These are phyloP conservation scores for Chamaecyparis obtusa DNA, from an alignment of 75 land plant species.

Conservation along the genomic window DNA sequence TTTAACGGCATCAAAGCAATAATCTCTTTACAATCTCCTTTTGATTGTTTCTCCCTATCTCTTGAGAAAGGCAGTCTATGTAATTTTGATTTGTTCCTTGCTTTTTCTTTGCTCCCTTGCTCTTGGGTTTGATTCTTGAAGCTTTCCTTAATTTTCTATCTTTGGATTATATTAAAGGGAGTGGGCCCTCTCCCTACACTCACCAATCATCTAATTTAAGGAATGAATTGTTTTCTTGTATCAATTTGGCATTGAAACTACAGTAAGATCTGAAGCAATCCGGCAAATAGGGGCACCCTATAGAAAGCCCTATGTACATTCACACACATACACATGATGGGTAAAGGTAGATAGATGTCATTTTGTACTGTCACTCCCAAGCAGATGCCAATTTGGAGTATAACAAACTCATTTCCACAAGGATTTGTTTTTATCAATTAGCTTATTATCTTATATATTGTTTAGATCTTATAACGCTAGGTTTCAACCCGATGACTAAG, in stretches of 20 bases:
- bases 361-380: neutral
- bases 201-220: too few species aligned
- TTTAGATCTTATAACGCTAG: neutral
- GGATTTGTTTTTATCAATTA: neutral
- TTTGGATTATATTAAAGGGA: too few species aligned
- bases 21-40: too few species aligned
- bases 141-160: too few species aligned
- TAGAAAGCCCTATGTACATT: neutral
- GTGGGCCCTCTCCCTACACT: too few species aligned
- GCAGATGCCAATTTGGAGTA: neutral
- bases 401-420: neutral
- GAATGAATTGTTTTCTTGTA: too few species aligned
- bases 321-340: neutral
- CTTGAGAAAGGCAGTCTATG: too few species aligned
- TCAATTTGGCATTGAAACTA: neutral
- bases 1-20: too few species aligned
- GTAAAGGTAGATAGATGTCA: neutral
- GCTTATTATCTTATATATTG: neutral
- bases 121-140: too few species aligned
- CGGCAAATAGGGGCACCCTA: neutral
- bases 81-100: too few species aligned
- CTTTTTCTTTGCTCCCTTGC: too few species aligned
- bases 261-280: neutral
- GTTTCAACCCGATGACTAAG: neutral
- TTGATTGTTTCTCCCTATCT: too few species aligned